Evolutionary conservation across 2,329 filamentous ascomycete species (phyloP), one percentile per base, ranked within the genome.

Genomic region (Pestalotiopsis sp.): DNA sequence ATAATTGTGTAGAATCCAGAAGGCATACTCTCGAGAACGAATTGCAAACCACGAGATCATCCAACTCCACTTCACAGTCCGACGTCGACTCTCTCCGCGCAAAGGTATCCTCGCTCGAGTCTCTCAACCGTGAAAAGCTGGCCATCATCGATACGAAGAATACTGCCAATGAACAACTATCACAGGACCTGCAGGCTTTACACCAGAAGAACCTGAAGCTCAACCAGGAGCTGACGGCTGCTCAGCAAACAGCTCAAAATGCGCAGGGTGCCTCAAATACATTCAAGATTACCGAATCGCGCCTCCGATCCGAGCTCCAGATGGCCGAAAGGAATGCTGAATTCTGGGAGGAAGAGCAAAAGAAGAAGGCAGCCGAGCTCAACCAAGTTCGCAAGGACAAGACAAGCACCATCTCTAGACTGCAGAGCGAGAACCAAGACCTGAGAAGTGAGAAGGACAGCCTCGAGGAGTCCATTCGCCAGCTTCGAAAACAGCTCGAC

Each of bases 311-410:
- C 79, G 95, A 98, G 79, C 87, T 98, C 45, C 94, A 97, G 57
- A 86, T 97, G 68, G 90, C 95, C 20, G 94, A 94, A 78, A 92
- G 92, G 76, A 97, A 94, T 82, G 93, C 93, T 72, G 95, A 98
- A 75, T 99, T 94, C 93, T 92, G 96, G 68, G 94, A 98, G 77
- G 90, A 87, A 57, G 96, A 99, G 80, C 87, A 98, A 25, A 95
- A 97, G 83, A 95, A 93, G 0, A 97, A 97, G 82, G 91, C 89
- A 70, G 89, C 91, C 9, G 96, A 99, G 78, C 90, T 94, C 62
- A 88, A 95, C 73, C 97, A 95, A 77, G 95, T 93, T 80, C 90
- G 96, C 71, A 98, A 97, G 78, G 96, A 99, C 78, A 98, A 98
- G 85, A 93, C 93, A 71, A 91, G 94, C 1, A 92, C 93, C 52